These are phyloP conservation scores for Anethum foeniculum DNA, from an alignment of 140 eudicot species.

Conservation along the genomic window DNA sequence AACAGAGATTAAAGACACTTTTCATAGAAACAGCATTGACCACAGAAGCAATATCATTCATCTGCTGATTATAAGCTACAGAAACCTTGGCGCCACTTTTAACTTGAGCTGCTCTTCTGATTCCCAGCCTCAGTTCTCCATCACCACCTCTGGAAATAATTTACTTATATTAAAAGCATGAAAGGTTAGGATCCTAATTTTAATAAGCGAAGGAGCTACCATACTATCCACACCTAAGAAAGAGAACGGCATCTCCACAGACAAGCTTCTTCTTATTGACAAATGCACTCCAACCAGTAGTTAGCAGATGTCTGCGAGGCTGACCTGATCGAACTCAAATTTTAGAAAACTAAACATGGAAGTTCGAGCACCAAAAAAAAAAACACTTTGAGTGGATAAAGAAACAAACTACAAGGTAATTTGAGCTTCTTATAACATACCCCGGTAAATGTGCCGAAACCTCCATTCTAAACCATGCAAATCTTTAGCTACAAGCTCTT, in stretches of 20 bases:
- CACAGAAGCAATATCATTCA: constrained; percentile 29
- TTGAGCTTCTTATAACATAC: constrained; percentile 19
- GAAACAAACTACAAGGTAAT: neutral
- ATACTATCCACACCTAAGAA: constrained; percentile 28
- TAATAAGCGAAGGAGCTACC: neutral
- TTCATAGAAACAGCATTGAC: constrained; percentile 45
- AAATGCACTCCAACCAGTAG: constrained; percentile 52
- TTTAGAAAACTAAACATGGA: neutral
- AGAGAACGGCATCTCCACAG: constrained; percentile 50
- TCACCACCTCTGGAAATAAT: constrained; percentile 62
- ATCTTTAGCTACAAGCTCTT: constrained; percentile 93
- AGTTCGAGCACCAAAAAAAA: neutral
- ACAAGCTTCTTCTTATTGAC: constrained; percentile 50
- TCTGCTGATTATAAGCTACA: constrained; percentile 30
- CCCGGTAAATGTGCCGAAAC: constrained; percentile 88
- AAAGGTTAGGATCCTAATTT: neutral
- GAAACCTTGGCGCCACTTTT: constrained; percentile 31
- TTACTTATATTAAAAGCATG: neutral
- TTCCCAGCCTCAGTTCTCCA: constrained; percentile 78
- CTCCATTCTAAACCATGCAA: constrained; percentile 89
- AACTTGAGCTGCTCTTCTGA: constrained; percentile 60
- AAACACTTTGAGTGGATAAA: neutral
- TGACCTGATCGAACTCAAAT: constrained; percentile 30
- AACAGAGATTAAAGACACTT: constrained; percentile 48
- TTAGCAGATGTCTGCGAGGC: constrained; percentile 50